Percentiles rank a stretch among this genome's conserved stretches.
Evolutionary conservation across 495 filamentous ascomycete genomes (phyloP).

Genomic region (Cairneyella variabilis): DNA sequence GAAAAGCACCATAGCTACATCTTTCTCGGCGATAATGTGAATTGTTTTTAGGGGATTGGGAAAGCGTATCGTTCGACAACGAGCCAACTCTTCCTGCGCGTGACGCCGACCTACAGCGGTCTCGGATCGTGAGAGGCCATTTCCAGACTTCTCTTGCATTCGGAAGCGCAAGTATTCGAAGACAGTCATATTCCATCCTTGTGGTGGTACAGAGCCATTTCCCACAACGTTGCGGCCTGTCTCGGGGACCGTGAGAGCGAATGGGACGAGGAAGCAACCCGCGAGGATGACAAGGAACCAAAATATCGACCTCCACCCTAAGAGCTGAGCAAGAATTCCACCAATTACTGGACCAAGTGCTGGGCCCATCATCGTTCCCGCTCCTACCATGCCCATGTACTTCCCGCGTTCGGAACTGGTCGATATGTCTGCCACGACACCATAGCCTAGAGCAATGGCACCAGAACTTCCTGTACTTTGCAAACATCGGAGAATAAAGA

Average conservation of each 20-base stretch:
- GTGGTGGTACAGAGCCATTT: conserved; percentile 58
- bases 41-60: conserved; percentile 71
- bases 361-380: conserved; percentile 36
- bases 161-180: conserved; percentile 38
- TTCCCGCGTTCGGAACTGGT: conserved; percentile 54
- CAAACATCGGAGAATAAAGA: conserved; percentile 58
- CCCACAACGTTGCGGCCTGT: conserved; percentile 69
- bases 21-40: conserved; percentile 61
- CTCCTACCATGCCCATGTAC: conserved; percentile 52
- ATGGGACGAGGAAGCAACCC: conserved; percentile 47
- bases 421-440: conserved; percentile 58
- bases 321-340: conserved; percentile 57
- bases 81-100: conserved; percentile 28
- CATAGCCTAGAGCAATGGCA: conserved; percentile 54
- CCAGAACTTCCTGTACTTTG: conserved; percentile 59
- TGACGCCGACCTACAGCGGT: conserved; percentile 18
- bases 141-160: conserved; percentile 25
- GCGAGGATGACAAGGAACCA: conserved; percentile 67
- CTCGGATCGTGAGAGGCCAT: conserved; percentile 14
- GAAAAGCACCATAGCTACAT: conserved; percentile 48
- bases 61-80: conserved; percentile 49
- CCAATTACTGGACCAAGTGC: conserved; percentile 56
- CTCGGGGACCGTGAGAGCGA: conserved; percentile 57
- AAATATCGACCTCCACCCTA: conserved; percentile 70
- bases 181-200: conserved; percentile 48